A percentile compares a stretch with the other conserved stretches of the same genome.
phyloP scores from a whole-genome alignment of 2,329 filamentous ascomycete genomes.

The Diplocarpon mali region DNA sequence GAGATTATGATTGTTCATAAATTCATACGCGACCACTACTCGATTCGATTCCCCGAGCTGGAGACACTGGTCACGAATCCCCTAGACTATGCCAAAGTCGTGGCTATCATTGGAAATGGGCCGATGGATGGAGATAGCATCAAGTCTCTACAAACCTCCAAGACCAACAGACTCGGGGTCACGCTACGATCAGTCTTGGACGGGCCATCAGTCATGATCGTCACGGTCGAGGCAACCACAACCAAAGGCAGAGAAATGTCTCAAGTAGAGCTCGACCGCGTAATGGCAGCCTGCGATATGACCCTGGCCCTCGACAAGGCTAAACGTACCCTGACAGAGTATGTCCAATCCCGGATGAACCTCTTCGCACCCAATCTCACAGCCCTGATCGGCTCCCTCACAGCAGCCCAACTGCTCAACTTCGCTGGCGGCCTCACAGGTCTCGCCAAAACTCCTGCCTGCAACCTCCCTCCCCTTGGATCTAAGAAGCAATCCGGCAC shows the following conservation, averaged over 20 bases:
- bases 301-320: slow-evolving; percentile 78
- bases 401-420: slow-evolving; percentile 93
- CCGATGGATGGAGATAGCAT: slow-evolving; percentile 75
- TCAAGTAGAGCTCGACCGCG: slow-evolving; percentile 60
- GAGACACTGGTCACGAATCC: slow-evolving; percentile 85
- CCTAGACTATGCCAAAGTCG: slow-evolving; percentile 89
- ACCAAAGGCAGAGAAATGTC: slow-evolving; percentile 72
- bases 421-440: slow-evolving; percentile 81
- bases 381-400: slow-evolving; percentile 79
- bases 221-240: slow-evolving; percentile 87
- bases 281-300: slow-evolving; percentile 75
- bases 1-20: slow-evolving; percentile 93
- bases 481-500: slow-evolving; percentile 73
- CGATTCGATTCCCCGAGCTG: slow-evolving; percentile 82
- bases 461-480: slow-evolving; percentile 83
- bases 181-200: slow-evolving; percentile 74
- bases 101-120: slow-evolving; percentile 85
- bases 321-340: slow-evolving; percentile 79
- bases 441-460: slow-evolving; percentile 83
- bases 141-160: slow-evolving; percentile 63
- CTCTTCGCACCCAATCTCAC: slow-evolving; percentile 93
- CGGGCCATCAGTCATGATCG: slow-evolving; percentile 86
- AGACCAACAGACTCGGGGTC: slow-evolving; percentile 65
- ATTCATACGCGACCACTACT: slow-evolving; percentile 93
- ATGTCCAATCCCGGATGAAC: slow-evolving; percentile 94